Evolutionary conservation across 257 asterid genomes (phyloP).

Genomic region (Solanum sejunctum): DNA sequence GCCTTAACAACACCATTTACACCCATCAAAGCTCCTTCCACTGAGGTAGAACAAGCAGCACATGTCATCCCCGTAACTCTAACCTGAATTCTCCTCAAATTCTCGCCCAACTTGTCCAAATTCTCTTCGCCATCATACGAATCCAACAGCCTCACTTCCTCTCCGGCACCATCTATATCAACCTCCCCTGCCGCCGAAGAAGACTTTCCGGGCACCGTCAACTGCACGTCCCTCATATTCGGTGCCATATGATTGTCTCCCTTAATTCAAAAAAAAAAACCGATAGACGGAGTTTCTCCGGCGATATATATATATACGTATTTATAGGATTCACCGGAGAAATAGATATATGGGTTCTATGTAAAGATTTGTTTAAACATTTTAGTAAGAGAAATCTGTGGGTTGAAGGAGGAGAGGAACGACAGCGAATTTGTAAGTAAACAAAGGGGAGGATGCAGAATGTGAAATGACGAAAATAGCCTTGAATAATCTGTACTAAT

Average conservation of each 20-base stretch:
- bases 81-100: conserved; percentile 62
- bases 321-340: conserved; percentile 7
- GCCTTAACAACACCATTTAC: conserved; percentile 75
- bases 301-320: not conserved
- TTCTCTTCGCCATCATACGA: conserved; percentile 42
- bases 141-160: conserved; percentile 59
- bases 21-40: conserved; percentile 65
- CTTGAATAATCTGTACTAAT: conserved; percentile 19
- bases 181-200: conserved; percentile 11
- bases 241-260: conserved; percentile 33
- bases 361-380: not conserved
- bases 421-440: conserved; percentile 32
- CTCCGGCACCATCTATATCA: conserved; percentile 23
- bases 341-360: not conserved
- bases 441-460: conserved; percentile 2
- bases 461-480: conserved; percentile 7
- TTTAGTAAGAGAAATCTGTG: conserved; percentile 14
- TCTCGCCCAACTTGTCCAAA: conserved; percentile 2
- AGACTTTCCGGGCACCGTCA: conserved; percentile 28
- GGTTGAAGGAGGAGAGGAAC: conserved; percentile 11
- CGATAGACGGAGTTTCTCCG: not conserved
- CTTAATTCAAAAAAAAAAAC: not conserved
- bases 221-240: conserved; percentile 52
- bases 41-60: conserved; percentile 94
- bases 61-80: conserved; percentile 94